Percentiles rank a stretch among this genome's conserved stretches.
Evolutionary conservation across 1,284 basidiomycete species (phyloP).

Genomic region (Rhodotorula sp.): DNA sequence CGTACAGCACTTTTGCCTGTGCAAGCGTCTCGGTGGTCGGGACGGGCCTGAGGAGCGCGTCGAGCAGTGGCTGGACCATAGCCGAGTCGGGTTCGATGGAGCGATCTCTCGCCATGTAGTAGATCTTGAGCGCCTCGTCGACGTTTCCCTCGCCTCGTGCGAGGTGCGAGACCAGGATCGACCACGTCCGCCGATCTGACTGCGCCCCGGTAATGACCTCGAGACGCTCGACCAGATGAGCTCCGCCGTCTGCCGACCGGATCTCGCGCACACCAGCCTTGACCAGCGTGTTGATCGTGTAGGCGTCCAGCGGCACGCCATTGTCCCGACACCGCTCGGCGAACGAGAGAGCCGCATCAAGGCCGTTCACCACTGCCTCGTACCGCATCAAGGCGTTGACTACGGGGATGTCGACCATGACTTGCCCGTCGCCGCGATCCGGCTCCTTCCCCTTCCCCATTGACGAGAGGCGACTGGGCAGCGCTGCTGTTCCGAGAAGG

Average conservation of each 20-base stretch:
- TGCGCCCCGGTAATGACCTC: conserved; percentile 15
- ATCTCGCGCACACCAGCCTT: conserved; percentile 10
- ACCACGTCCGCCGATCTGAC: conserved; percentile 28
- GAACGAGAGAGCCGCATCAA: conserved; percentile 8
- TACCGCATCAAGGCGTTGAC: conserved; percentile 34
- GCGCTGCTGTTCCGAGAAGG: not conserved
- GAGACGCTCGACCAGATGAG: conserved; percentile 21
- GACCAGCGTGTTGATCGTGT: conserved; percentile 31
- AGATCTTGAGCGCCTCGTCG: conserved; percentile 25
- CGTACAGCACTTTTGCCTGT: conserved; percentile 31
- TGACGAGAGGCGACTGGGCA: not conserved
- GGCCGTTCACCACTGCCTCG: conserved; percentile 17
- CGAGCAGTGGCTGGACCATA: conserved; percentile 37
- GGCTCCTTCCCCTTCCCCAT: not conserved
- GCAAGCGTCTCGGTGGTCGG: conserved; percentile 6
- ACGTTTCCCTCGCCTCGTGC: not conserved
- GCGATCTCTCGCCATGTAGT: conserved; percentile 32
- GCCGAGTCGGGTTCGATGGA: conserved; percentile 28
- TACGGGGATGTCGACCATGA: conserved; percentile 13
- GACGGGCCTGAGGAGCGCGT: conserved; percentile 12
- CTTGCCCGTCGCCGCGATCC: not conserved
- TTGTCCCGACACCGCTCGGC: conserved; percentile 7
- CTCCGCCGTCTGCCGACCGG: conserved; percentile 11
- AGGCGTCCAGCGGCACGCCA: conserved; percentile 11
- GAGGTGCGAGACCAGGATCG: conserved; percentile 18